phyloP scores from a whole-genome alignment of 257 asterid genomes.

The Ligustrum vulgare region DNA sequence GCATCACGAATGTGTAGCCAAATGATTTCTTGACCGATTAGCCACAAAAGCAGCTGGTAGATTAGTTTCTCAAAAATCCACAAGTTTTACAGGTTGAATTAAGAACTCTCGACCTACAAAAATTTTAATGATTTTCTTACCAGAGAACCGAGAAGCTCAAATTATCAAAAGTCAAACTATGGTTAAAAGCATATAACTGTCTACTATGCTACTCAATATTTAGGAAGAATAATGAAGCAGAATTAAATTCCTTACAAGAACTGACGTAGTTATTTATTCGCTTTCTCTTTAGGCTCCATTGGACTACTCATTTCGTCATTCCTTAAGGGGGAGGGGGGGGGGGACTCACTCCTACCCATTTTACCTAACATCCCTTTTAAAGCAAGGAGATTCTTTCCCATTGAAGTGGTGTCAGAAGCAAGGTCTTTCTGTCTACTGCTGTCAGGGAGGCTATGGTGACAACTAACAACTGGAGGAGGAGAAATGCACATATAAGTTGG shows the following conservation, averaged over 20 bases:
- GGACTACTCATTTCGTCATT: background rate
- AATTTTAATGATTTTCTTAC: background rate
- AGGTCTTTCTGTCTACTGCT: background rate
- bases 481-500: background rate
- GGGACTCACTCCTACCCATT: background rate
- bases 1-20: background rate
- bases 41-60: constrained; percentile 5
- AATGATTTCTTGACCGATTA: background rate
- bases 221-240: background rate
- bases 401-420: background rate
- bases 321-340: background rate
- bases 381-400: background rate
- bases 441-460: background rate
- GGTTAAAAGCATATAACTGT: background rate
- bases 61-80: background rate
- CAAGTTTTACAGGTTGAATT: background rate
- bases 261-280: background rate
- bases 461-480: background rate
- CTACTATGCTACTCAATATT: background rate
- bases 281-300: background rate
- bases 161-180: background rate
- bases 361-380: background rate
- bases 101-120: background rate
- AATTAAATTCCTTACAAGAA: background rate
- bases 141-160: background rate